A percentile compares a stretch with the other conserved stretches of the same genome.
phyloP scores from a whole-genome alignment of 2,329 filamentous ascomycete species.

The Fusarium sp. region DNA sequence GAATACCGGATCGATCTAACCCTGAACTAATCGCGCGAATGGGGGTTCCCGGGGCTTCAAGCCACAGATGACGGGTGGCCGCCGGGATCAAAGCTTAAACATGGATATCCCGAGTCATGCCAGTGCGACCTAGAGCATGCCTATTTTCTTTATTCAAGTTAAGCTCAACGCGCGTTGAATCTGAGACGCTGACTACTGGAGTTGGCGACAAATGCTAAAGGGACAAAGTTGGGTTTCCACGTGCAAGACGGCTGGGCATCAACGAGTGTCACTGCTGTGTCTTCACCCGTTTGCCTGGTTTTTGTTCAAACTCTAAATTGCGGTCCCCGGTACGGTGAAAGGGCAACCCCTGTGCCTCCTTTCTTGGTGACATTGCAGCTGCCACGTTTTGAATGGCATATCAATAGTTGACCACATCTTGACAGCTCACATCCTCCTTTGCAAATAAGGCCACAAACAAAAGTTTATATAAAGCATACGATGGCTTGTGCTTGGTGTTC shows the following conservation, averaged over 20 bases:
- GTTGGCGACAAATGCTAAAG: background rate
- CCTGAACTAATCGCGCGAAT: background rate
- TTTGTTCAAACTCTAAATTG: slow-evolving; percentile 24
- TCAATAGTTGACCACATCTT: slow-evolving; percentile 2
- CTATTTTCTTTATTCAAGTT: background rate
- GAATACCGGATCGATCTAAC: background rate
- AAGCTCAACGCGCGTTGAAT: background rate
- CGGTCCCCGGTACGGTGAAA: background rate
- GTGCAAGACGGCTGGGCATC: background rate
- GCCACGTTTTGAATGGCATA: background rate
- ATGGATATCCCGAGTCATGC: slow-evolving; percentile 17
- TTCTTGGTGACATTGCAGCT: slow-evolving; percentile 8
- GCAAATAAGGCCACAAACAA: background rate
- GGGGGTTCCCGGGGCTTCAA: background rate
- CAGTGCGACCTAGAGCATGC: background rate
- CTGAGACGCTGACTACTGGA: background rate
- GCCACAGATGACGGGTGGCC: background rate
- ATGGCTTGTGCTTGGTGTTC: background rate
- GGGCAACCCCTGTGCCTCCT: background rate
- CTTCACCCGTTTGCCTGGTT: background rate
- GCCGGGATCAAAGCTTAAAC: no score
- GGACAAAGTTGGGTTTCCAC: background rate
- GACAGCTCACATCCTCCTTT: slow-evolving; percentile 8
- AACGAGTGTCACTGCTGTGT: background rate
- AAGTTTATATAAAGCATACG: background rate